phyloP scores from a whole-genome alignment of 2,329 filamentous ascomycete genomes.

The Nemania sp. region DNA sequence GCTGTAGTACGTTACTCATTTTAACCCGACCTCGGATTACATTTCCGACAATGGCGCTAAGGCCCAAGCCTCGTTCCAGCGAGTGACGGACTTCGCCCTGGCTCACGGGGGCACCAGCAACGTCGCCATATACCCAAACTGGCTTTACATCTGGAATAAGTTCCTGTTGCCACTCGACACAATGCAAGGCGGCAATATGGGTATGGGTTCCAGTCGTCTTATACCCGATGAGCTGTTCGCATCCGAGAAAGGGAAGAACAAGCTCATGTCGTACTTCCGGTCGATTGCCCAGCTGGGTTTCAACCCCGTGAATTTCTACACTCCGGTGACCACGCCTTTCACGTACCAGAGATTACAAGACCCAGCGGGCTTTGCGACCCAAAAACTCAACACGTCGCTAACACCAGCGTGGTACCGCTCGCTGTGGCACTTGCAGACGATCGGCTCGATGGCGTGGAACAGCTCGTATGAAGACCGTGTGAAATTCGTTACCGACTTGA shows the following conservation, averaged over 20 bases:
- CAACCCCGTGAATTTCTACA: constrained; percentile 27
- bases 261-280: constrained; percentile 26
- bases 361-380: constrained; percentile 1
- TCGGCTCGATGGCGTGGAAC: constrained; percentile 26
- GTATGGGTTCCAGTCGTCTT: constrained; percentile 26
- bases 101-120: constrained; percentile 27
- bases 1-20: constrained; percentile 23
- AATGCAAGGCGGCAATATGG: constrained; percentile 21
- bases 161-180: constrained; percentile 22
- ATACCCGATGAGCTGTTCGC: constrained; percentile 25
- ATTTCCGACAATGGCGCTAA: constrained; percentile 25
- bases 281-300: constrained; percentile 26
- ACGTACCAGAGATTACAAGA: constrained; percentile 18
- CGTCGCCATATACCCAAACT: constrained; percentile 24
- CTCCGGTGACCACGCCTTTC: constrained; percentile 28
- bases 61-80: constrained; percentile 21
- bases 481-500: constrained; percentile 22
- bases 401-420: constrained; percentile 30
- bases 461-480: constrained; percentile 27
- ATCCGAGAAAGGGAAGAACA: constrained; percentile 22
- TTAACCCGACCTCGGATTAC: constrained; percentile 26
- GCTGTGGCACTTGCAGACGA: constrained; percentile 28
- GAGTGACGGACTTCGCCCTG: constrained; percentile 28
- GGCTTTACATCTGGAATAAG: constrained; percentile 26
- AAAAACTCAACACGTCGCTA: constrained; percentile 18